phyloP scores from a whole-genome alignment of 2,329 filamentous ascomycete species.

The Penicillium thymicola region DNA sequence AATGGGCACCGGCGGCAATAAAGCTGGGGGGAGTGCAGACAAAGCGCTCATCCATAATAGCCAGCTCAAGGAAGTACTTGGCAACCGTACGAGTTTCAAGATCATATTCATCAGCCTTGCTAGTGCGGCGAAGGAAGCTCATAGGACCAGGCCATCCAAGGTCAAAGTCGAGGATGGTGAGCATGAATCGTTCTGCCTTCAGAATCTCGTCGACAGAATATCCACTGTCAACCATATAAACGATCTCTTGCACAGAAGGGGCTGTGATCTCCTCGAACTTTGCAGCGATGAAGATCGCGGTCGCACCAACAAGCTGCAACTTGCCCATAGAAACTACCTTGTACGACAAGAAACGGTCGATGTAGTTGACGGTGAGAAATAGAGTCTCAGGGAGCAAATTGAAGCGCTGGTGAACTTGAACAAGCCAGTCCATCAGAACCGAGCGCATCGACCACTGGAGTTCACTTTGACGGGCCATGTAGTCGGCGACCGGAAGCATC shows the following conservation, averaged over 20 bases:
- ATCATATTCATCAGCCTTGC: slow-evolving; percentile 98
- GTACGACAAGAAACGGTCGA: slow-evolving; percentile 90
- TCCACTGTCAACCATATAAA: slow-evolving; percentile 95
- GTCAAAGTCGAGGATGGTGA: slow-evolving; percentile 93
- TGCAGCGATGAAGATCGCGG: slow-evolving; percentile 89
- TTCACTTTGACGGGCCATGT: slow-evolving; percentile 97
- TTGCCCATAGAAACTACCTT: slow-evolving; percentile 95
- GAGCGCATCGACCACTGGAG: slow-evolving; percentile 99
- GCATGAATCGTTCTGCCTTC: slow-evolving; percentile 97
- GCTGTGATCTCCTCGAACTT: slow-evolving; percentile 99
- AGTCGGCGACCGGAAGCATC: slow-evolving; percentile 83
- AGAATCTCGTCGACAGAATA: slow-evolving; percentile 90
- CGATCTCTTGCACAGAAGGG: slow-evolving; percentile 89
- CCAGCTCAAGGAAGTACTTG: slow-evolving; percentile 96
- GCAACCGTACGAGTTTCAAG: slow-evolving; percentile 90
- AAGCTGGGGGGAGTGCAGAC: slow-evolving; percentile 89
- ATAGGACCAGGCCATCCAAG: slow-evolving; percentile 98
- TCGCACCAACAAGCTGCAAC: slow-evolving; percentile 92
- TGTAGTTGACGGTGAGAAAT: slow-evolving; percentile 93
- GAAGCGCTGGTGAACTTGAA: slow-evolving; percentile 93
- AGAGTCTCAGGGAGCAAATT: slow-evolving; percentile 87
- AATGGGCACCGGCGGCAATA: slow-evolving; percentile 86
- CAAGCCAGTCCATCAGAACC: slow-evolving; percentile 95
- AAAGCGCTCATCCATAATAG: slow-evolving; percentile 97
- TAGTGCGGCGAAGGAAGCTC: slow-evolving; percentile 95